Conservation (phyloP, 2,329 filamentous ascomycete genomes). For the Aspergillus ustus region DNA sequence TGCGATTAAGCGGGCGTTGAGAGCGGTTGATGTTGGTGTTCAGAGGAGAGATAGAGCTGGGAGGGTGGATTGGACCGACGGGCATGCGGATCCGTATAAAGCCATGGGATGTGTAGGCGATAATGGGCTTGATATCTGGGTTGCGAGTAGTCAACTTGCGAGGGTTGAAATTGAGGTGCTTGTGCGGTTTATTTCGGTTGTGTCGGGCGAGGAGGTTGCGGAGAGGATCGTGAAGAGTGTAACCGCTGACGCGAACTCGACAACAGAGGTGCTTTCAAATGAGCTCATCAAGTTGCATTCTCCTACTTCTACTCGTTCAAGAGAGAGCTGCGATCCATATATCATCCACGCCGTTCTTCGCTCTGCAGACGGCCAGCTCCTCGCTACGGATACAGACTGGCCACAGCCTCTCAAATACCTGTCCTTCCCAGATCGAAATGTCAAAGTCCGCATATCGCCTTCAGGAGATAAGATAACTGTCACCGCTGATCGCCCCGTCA, state of each 20-base stretch:
- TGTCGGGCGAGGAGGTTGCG: constrained; percentile 59
- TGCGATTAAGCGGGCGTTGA: constrained; percentile 61
- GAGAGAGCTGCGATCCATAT: constrained; percentile 53
- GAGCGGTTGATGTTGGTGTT: constrained; percentile 61
- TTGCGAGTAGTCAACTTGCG: constrained; percentile 53
- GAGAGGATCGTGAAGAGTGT: constrained; percentile 52
- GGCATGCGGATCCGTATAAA: constrained; percentile 60
- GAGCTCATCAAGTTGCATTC: constrained; percentile 50
- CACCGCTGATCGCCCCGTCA: background rate
- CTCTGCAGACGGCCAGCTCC: constrained; percentile 55
- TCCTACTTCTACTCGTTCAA: background rate
- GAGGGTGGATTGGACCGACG: constrained; percentile 64
- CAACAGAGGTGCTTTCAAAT: constrained; percentile 56
- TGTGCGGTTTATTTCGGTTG: constrained; percentile 57
- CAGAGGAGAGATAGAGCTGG: constrained; percentile 59
- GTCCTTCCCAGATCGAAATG: constrained; percentile 55
- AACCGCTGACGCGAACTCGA: constrained; percentile 57
- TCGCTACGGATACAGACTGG: constrained; percentile 63
- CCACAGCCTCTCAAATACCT: constrained; percentile 66
- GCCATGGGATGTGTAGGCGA: constrained; percentile 41
- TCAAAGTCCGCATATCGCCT: constrained; percentile 41
- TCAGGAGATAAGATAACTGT: background rate
- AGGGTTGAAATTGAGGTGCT: constrained; percentile 39
- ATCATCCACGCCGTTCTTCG: constrained; percentile 54
- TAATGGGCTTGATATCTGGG: constrained; percentile 56